Evolutionary conservation across 2,329 filamentous ascomycete species (phyloP).

Genomic region (Sporothrix variecibatus): DNA sequence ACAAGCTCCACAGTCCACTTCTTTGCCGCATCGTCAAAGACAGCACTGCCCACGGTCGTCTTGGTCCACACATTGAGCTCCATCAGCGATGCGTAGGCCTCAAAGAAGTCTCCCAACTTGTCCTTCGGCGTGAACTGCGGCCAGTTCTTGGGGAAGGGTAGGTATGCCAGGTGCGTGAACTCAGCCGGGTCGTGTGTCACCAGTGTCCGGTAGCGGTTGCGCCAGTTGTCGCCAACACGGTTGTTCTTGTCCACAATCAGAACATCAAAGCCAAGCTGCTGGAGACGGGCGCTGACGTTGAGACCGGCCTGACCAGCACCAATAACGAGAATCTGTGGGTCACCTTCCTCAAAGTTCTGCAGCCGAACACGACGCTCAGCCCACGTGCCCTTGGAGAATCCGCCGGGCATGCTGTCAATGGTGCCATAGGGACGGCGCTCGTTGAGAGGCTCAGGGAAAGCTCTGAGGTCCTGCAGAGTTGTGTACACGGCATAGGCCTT

Average conservation of each 20-base stretch:
- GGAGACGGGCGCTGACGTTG: conserved; percentile 59
- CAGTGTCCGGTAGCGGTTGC: conserved; percentile 62
- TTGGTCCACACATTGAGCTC: conserved; percentile 68
- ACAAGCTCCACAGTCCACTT: conserved; percentile 59
- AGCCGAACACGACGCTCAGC: conserved; percentile 53
- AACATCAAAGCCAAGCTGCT: conserved; percentile 56
- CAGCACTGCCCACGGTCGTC: conserved; percentile 50
- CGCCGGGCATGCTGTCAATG: conserved; percentile 59
- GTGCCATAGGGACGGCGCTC: conserved; percentile 56
- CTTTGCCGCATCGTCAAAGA: conserved; percentile 52
- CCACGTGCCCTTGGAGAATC: conserved; percentile 60
- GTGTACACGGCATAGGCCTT: conserved; percentile 68
- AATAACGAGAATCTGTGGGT: conserved; percentile 61
- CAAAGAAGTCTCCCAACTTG: conserved; percentile 69
- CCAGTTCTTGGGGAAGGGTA: conserved; percentile 66
- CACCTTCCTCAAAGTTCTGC: conserved; percentile 48
- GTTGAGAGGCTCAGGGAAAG: conserved; percentile 52
- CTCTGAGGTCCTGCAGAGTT: conserved; percentile 54
- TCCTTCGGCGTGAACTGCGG: conserved; percentile 72
- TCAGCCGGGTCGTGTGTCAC: conserved; percentile 69
- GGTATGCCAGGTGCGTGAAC: conserved; percentile 63
- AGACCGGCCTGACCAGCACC: conserved; percentile 64
- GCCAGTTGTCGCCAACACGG: conserved; percentile 65
- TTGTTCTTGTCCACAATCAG: conserved; percentile 61
- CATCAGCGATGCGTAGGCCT: conserved; percentile 62